Evolutionary conservation across 1,284 basidiomycete genomes (phyloP).

Genomic region (Sphagnurus paluster): DNA sequence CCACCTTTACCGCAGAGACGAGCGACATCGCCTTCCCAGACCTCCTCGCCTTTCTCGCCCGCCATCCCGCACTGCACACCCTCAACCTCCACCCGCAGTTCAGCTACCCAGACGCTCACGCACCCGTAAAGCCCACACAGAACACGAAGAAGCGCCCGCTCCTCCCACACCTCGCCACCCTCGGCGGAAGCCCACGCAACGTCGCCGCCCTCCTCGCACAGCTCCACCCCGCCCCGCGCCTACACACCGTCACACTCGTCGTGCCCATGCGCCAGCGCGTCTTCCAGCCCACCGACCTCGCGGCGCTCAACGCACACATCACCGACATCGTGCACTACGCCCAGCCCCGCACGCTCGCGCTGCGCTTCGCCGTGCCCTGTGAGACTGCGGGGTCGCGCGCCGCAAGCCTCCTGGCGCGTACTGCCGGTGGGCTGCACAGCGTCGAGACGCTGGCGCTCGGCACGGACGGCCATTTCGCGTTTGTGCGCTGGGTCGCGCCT

Average conservation of each 20-base stretch:
- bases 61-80: constrained; percentile 19
- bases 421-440: background rate
- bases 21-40: constrained; percentile 18
- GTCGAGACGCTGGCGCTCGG: constrained; percentile 17
- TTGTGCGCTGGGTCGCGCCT: constrained; percentile 21
- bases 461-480: constrained; percentile 21
- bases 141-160: constrained; percentile 10
- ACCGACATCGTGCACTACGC: constrained; percentile 1
- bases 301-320: constrained; percentile 13
- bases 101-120: constrained; percentile 2
- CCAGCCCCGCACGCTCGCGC: constrained; percentile 8
- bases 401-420: background rate
- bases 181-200: constrained; percentile 20
- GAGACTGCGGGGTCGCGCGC: background rate
- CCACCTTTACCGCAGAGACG: constrained; percentile 17
- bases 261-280: constrained; percentile 21
- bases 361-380: constrained; percentile 19
- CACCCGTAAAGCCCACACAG: constrained; percentile 7
- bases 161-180: constrained; percentile 13
- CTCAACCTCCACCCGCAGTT: constrained; percentile 21
- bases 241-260: constrained; percentile 17
- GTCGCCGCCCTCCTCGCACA: constrained; percentile 15
- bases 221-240: constrained; percentile 10
- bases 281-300: constrained; percentile 18
- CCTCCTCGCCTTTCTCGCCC: constrained; percentile 19